Percentiles rank a stretch among this genome's conserved stretches.
These are phyloP conservation scores for Amphicarpaea edgeworthii DNA, from an alignment of 306 rosid species.

Conservation along the genomic window DNA sequence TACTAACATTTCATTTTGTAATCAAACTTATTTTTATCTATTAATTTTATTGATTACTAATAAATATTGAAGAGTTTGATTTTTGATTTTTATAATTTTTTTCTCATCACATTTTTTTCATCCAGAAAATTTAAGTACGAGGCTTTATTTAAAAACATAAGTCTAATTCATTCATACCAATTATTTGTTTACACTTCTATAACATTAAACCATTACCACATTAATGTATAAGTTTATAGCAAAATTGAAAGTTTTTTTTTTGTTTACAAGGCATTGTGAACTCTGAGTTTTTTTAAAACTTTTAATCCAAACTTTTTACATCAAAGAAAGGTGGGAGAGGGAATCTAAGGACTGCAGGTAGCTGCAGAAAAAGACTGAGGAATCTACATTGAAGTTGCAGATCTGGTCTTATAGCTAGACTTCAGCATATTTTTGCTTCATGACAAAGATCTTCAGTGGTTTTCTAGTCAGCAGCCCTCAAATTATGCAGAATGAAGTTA, in stretches of 20 bases:
- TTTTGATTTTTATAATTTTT: no score
- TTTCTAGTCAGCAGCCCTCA: slow-evolving; percentile 29
- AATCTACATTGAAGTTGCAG: slow-evolving; percentile 54
- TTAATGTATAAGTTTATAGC: background rate
- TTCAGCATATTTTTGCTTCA: slow-evolving; percentile 19
- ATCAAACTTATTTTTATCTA: no score
- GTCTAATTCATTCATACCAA: no score
- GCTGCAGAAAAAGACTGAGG: slow-evolving; percentile 50
- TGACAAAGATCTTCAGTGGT: slow-evolving; percentile 13
- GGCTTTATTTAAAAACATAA: no score
- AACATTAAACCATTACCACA: background rate
- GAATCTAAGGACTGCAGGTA: slow-evolving; percentile 51
- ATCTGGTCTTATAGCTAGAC: slow-evolving; percentile 54
- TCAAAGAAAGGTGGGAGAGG: slow-evolving; percentile 44
- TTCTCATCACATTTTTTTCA: no score
- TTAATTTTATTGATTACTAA: no score
- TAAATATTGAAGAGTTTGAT: no score
- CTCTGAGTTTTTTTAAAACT: background rate
- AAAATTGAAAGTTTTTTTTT: slow-evolving; percentile 15
- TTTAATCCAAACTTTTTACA: slow-evolving; percentile 25
- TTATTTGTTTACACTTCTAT: slow-evolving; percentile 10
- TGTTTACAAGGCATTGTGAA: slow-evolving; percentile 10
- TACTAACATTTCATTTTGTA: no score
- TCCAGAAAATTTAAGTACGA: no score
- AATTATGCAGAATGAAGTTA: slow-evolving; percentile 1